These are phyloP conservation scores for Saccharomycopsis sp. DNA, from an alignment of 805 yeast genomes.

Conservation along the genomic window DNA sequence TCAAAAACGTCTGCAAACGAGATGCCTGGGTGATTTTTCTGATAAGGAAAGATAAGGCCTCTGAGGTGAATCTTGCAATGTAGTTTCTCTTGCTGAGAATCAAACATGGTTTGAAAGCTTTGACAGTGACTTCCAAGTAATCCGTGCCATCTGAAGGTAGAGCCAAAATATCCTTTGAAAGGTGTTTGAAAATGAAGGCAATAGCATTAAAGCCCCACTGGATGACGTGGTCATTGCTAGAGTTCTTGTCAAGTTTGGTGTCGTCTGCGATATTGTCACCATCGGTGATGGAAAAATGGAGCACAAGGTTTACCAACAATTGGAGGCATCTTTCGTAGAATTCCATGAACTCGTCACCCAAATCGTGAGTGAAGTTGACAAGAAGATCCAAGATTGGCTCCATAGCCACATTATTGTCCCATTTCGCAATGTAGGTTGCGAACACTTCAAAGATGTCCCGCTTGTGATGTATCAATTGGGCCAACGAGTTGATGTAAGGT, in stretches of 20 bases:
- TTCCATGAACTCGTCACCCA: conserved; percentile 72
- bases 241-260: conserved; percentile 41
- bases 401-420: conserved; percentile 57
- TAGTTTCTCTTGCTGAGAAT: conserved; percentile 51
- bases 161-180: conserved; percentile 47
- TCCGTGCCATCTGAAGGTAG: conserved; percentile 40
- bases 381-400: conserved; percentile 78
- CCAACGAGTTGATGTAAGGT: conserved; percentile 56
- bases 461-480: conserved; percentile 74
- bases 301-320: conserved; percentile 3
- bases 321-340: conserved; percentile 39
- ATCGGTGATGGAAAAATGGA: conserved; percentile 3
- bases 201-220: conserved; percentile 82
- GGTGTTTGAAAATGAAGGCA: conserved; percentile 85
- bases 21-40: conserved; percentile 51
- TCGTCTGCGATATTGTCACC: conserved; percentile 21
- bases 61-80: conserved; percentile 79
- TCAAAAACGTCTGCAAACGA: conserved; percentile 41
- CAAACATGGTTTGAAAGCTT: conserved; percentile 55
- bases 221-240: conserved; percentile 52
- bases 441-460: conserved; percentile 50
- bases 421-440: conserved; percentile 37
- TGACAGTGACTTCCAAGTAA: conserved; percentile 57
- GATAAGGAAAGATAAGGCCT: conserved; percentile 77
- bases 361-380: conserved; percentile 83